A percentile compares a stretch with the other conserved stretches of the same genome.
phyloP scores from a whole-genome alignment of 2,329 filamentous ascomycete species.

The Teratosphaeria viscida region DNA sequence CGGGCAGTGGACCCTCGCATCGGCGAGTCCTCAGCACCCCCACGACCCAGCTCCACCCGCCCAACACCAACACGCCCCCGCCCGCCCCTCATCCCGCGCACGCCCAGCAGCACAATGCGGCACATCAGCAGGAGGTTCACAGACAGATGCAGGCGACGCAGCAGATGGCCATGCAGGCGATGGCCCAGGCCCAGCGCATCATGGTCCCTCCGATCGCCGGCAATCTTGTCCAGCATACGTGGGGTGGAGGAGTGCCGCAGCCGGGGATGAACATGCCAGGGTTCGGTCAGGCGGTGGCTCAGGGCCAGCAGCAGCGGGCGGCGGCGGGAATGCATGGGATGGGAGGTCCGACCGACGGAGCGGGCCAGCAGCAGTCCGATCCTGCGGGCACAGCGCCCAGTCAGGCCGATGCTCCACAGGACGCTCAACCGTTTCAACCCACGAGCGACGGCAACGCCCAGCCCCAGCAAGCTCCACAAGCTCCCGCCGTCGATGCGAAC shows the following conservation, averaged over 20 bases:
- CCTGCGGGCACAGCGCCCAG: background rate
- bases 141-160: background rate
- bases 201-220: background rate
- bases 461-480: background rate
- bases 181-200: background rate
- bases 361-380: background rate
- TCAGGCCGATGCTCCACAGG: background rate
- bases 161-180: background rate
- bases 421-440: background rate
- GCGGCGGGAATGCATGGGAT: constrained; percentile 11
- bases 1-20: background rate
- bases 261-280: background rate
- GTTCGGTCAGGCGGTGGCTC: constrained; percentile 4
- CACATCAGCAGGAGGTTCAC: background rate
- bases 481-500: background rate
- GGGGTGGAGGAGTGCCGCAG: background rate
- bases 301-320: constrained; percentile 15
- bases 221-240: background rate
- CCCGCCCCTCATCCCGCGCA: background rate
- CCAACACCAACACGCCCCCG: background rate
- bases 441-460: background rate
- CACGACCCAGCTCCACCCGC: background rate
- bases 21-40: background rate
- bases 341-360: background rate
- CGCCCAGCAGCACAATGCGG: background rate